Evolutionary conservation across 2,329 filamentous ascomycete genomes (phyloP), one percentile per base, ranked within the genome.

Genomic region (Corinectria fuckeliana): DNA sequence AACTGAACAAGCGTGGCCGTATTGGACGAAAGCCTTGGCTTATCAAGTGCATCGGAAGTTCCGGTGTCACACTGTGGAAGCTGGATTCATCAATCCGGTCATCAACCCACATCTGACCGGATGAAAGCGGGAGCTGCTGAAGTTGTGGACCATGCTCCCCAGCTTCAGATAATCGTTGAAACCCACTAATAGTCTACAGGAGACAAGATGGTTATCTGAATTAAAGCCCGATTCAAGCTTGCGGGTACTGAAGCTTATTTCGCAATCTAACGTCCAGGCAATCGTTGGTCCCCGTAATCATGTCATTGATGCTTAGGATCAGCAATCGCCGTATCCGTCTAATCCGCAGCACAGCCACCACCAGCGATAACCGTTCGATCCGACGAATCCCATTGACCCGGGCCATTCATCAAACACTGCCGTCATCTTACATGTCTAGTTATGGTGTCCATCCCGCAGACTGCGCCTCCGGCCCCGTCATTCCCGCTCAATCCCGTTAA

Each of bases 391-490:
- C 39, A 23, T 34, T 32, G 30, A 48, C 26, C 50, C 42, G 38
- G 38, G n/a, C 41, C 38, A 30, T 18, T n/a, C 55, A 18, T 39
- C 26, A 26, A 18, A 18, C 49, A 38, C 42, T 58, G 56, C 36
- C 56, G 56, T 58, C 50, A 58, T 53, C 42, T 30, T 26, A 36
- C 39, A 36, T 49, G 45, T 13, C 45, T 49, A 36, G 32, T n/a
- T 36, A 45, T 45, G 23, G 41, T n/a, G 23, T 11, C 25, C 14
- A 28, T 28, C 16, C 28, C n/a, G 16, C 51, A 32, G 25, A 55
- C 54, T 60, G 51, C 34, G 45, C 13, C 26, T 41, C 36, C 41
- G 56, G 47, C 30, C 56, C 66, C 66, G 66, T 62, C 49, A 52
- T 61, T 64, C 61, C 58, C 50, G 52, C 53, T 21, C 39, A 38